Evolutionary conservation across 495 filamentous ascomycete genomes (phyloP).

Genomic region (Clavariopsis aquatica): DNA sequence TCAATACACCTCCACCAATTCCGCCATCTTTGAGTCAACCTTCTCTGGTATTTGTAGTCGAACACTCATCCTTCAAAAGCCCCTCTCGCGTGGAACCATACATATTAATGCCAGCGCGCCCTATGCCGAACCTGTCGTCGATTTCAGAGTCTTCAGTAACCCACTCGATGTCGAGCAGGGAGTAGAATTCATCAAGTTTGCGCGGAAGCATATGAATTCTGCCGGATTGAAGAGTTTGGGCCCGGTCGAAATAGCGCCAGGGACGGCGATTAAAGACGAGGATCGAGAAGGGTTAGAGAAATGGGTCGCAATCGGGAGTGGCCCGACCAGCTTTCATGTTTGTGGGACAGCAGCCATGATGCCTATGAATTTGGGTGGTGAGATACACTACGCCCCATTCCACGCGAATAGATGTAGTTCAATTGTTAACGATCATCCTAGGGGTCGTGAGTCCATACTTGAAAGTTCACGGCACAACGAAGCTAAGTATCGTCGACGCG

Average conservation of each 20-base stretch:
- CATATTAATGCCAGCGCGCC: slow-evolving; percentile 46
- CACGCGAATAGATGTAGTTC: too few relatives aligned
- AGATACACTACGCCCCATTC: background rate
- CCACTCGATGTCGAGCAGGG: slow-evolving; percentile 46
- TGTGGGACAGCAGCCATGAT: slow-evolving; percentile 24
- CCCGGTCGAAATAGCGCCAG: too few relatives aligned
- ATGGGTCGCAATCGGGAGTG: slow-evolving; percentile 13
- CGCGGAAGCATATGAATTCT: slow-evolving; percentile 4
- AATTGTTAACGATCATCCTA: background rate
- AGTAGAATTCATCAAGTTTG: slow-evolving; percentile 19
- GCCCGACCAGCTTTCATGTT: slow-evolving; percentile 24
- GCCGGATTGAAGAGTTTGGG: slow-evolving; percentile 15
- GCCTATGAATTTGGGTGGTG: slow-evolving; percentile 24
- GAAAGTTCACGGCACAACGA: slow-evolving; percentile 18
- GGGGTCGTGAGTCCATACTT: slow-evolving; percentile 14
- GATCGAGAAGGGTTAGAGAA: slow-evolving; percentile 19
- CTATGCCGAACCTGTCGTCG: slow-evolving; percentile 47
- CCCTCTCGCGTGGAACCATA: slow-evolving; percentile 52
- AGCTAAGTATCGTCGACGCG: slow-evolving; percentile 31
- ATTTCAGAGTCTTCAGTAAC: slow-evolving; percentile 54
- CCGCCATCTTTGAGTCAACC: background rate
- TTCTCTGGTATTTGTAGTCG: slow-evolving; percentile 7
- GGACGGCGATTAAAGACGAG: slow-evolving; percentile 11
- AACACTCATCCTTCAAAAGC: slow-evolving; percentile 49
- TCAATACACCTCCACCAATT: slow-evolving; percentile 38